phyloP scores from a whole-genome alignment of 2,329 filamentous ascomycete species.

The Boeremia lycopersici region DNA sequence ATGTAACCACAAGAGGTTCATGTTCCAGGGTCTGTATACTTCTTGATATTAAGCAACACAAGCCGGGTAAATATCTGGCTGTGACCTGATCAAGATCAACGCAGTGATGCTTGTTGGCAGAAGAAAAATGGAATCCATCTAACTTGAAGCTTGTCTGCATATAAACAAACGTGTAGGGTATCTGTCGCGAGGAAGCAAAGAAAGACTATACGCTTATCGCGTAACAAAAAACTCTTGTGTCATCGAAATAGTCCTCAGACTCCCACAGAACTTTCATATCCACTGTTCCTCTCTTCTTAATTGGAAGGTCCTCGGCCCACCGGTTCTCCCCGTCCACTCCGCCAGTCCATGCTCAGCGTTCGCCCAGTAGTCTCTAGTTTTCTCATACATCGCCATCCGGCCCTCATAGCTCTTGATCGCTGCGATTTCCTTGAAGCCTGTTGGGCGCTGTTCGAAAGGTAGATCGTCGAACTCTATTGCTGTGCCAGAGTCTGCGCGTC shows the following conservation, averaged over 20 bases:
- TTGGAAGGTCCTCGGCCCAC: slow-evolving; percentile 9
- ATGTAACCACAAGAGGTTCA: background rate
- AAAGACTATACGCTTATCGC: background rate
- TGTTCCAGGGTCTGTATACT: background rate
- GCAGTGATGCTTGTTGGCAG: background rate
- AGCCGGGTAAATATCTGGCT: slow-evolving; percentile 13
- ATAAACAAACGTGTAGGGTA: background rate
- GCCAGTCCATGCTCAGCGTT: slow-evolving; percentile 40
- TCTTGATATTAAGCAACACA: slow-evolving; percentile 17
- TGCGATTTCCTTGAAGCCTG: slow-evolving; percentile 41
- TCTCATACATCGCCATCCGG: slow-evolving; percentile 41
- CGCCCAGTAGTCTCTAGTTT: slow-evolving; percentile 45
- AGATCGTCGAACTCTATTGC: slow-evolving; percentile 35
- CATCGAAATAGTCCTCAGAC: background rate
- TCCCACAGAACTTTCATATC: background rate
- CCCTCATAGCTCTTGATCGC: slow-evolving; percentile 31
- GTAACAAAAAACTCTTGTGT: background rate
- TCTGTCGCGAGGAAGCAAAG: background rate
- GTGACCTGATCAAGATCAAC: slow-evolving; percentile 1
- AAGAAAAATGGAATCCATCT: background rate
- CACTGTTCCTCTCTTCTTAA: slow-evolving; percentile 2
- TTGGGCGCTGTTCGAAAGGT: slow-evolving; percentile 27
- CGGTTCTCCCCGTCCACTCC: slow-evolving; percentile 34
- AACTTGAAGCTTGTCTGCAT: background rate
- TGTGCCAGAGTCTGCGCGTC: slow-evolving; percentile 41